Base-by-base conservation (phyloP, 2,329 filamentous ascomycete genomes). In the Scytalidium lignicola region DNA sequence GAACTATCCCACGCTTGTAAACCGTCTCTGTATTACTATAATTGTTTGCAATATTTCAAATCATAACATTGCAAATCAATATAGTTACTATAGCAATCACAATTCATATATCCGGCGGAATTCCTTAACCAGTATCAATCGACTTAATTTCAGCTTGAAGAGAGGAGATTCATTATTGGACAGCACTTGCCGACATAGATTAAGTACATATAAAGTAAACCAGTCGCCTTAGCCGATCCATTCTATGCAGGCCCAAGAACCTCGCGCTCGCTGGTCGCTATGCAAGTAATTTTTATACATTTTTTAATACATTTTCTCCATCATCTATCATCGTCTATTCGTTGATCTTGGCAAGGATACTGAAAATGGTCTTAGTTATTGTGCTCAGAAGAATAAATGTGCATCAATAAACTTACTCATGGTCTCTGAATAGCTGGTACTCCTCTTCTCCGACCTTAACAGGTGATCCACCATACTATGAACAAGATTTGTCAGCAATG, bases 381-480 rank as follows among this genome's bases (percentile, higher is more conserved):
- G 23, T 26, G n/a, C n/a, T n/a, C n/a, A n/a, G 23, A 26, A 26
- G 10, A 26, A 26, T 26, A 26, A 26, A 26, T 5, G 6, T 10
- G 10, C 6, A 26, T 26, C 10, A 5, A 26, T 6, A 20, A 46
- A 86, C 91, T 74, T 85, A 97, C 92, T 99, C 93, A 77, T 90
- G 88, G 74, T 99, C 93, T 65, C 93, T 83, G 86, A 96, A 99
- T 58, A 99, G 83, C 57, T 87, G 84, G 78, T 83, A 97, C 76
- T 99, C 93, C 61, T 97, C 90, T 64, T 99, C 92, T 61, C 92
- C 93, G 62, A 97, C 89, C 83, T 97, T 97, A 71, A 99, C 85
- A 57, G 92, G 86, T 67, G 86, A 93, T 57, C 93, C 93, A 65
- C 93, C 93, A 66, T 86, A 99, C 89, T 95, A 63, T n/a, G 55